Evolutionary conservation across 345 rosid species (phyloP).

Genomic region (Kandelia obovata): DNA sequence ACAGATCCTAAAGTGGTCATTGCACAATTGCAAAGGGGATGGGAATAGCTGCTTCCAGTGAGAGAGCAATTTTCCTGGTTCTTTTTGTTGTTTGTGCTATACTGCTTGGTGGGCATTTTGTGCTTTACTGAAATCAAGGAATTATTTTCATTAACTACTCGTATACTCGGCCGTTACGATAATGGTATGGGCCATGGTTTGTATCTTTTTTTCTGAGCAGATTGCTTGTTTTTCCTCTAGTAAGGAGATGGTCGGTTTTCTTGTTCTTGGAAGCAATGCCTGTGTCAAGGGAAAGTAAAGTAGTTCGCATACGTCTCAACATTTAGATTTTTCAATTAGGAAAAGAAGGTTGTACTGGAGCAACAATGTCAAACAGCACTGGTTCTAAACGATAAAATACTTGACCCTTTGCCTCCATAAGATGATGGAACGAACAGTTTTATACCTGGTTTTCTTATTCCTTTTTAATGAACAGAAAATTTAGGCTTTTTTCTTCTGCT

Average conservation of each 20-base stretch:
- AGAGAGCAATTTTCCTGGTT: neutral
- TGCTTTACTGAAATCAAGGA: conserved; percentile 51
- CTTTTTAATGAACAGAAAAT: neutral
- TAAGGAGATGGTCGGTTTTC: conserved; percentile 10
- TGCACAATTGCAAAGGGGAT: neutral
- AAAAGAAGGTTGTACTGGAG: neutral
- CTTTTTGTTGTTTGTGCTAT: neutral
- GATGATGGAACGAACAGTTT: conserved; percentile 14
- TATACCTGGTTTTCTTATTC: neutral
- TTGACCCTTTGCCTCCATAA: conserved; percentile 6
- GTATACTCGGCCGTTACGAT: conserved; percentile 31
- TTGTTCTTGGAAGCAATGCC: neutral
- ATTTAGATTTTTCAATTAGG: too few relatives aligned
- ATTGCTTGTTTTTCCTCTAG: neutral
- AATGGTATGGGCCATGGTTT: conserved; percentile 3
- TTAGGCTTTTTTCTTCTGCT: neutral
- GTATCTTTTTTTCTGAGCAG: conserved; percentile 15
- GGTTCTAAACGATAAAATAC: neutral
- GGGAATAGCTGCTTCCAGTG: neutral
- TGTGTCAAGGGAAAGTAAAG: neutral
- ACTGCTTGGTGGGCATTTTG: conserved; percentile 7
- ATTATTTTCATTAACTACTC: conserved; percentile 11
- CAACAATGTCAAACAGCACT: neutral
- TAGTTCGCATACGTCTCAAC: neutral
- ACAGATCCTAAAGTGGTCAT: too few relatives aligned